Percentiles rank a stretch among this genome's conserved stretches.
These are phyloP conservation scores for Fraxinus latifolia DNA, from an alignment of 305 asterid genomes.

Conservation along the genomic window DNA sequence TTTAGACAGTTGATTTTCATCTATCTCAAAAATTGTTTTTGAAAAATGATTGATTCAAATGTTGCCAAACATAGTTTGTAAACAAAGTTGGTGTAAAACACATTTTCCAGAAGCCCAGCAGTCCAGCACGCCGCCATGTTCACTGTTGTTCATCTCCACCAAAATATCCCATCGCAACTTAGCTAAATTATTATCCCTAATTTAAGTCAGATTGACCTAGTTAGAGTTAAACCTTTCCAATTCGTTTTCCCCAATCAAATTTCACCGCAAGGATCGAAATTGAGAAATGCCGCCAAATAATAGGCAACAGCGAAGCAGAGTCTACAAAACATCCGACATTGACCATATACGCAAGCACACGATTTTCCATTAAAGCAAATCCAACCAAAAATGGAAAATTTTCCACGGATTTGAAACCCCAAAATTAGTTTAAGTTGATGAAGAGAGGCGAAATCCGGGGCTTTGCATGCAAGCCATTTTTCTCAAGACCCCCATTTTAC, in stretches of 20 bases:
- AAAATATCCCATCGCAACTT: not conserved
- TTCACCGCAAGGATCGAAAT: not conserved
- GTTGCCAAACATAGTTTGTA: too few species aligned
- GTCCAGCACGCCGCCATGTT: not conserved
- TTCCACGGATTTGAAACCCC: constrained; percentile 33
- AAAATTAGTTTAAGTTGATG: constrained; percentile 27
- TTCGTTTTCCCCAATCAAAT: not conserved
- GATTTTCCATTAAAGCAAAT: not conserved
- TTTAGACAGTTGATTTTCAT: too few species aligned
- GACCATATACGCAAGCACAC: not conserved
- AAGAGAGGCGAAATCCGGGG: constrained; percentile 37
- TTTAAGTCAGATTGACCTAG: too few species aligned
- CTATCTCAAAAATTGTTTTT: too few species aligned
- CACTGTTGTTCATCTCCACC: not conserved
- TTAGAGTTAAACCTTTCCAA: not conserved
- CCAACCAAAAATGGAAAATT: not conserved
- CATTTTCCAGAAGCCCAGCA: not conserved
- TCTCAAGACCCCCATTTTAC: constrained; percentile 26
- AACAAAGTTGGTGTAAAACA: not conserved
- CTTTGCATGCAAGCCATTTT: constrained; percentile 37
- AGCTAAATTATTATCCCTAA: not conserved
- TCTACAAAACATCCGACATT: not conserved
- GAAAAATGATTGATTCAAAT: too few species aligned
- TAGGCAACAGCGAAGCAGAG: not conserved
- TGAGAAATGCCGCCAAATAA: not conserved